Evolutionary conservation across 805 yeast species (phyloP), one percentile per base, ranked within the genome.

Genomic region (Lipomyces yamadae): DNA sequence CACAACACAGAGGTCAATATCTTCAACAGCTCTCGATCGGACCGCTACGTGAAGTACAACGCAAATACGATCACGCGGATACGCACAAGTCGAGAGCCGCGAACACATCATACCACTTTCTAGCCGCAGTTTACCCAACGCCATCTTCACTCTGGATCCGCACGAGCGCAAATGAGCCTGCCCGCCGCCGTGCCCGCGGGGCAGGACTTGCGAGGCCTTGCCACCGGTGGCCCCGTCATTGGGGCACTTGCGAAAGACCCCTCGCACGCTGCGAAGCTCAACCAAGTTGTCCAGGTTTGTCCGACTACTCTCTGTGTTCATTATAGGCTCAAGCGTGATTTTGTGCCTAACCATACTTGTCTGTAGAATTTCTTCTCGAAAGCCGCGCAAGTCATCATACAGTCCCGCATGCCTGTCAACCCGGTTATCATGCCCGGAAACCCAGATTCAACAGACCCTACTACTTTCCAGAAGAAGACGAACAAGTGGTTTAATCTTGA

Each of bases 401-500:
- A 75, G 62, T 72, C 79, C 13, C 73, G 80, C 24, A 66, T 72
- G 32, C 55, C 67, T 15, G 66, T 73, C n/a, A 42, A 58, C 35
- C 76, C 78, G 2, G 66, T 70, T 10, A 61, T 60, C 42, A 66
- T 58, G 4, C 50, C 63, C 13, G 39, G 8, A 35, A 35, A 35
- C 39, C 13, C 13, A 35, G 39, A 10, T 35, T 10, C 13, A 18
- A 42, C 48, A 42, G 48, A 42, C 18, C 48, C 24, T 4, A 63
- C 72, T 18, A 55, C 72, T 10, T 57, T 75, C 15, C 58, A 59
- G 33, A 73, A 73, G 5, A 72, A 62, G 74, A 70, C 68, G 57
- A 73, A 68, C 72, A 76, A 73, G 59, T 76, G 77, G 83, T 81
- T 81, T 73, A 80, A 79, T 62, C 73, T 81, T 10, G 82, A 80